Evolutionary conservation across 148 eudicot genomes (phyloP), one percentile per base, ranked within the genome.

Genomic region (Silene latifolia): DNA sequence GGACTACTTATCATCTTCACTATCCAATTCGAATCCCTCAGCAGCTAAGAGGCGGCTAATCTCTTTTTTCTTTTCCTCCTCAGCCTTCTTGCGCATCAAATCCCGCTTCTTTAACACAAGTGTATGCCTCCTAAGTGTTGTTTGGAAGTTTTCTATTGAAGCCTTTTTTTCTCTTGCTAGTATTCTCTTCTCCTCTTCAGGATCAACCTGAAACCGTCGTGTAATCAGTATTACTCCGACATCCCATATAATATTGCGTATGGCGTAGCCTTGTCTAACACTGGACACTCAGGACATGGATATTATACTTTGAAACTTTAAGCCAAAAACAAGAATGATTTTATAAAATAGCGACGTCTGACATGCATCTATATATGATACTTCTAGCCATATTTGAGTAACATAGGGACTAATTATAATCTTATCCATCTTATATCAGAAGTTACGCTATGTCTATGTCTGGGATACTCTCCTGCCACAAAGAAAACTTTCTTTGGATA

Each of bases 61-160:
- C 35, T 86, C 77, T 70, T 81, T 89, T 75, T 79, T 84, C 88
- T 86, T 89, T 3, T 92, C 97, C 81, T 94, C 97, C 54, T 89
- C 97, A 4, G 96, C 89, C 78, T 94, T 91, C 69, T 69, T 58
- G 27, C 97, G 76, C 92, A 87, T 87, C 65, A 94, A 39, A 79
- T 94, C 98, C 76, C 98, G 79, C 85, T 89, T 94, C 84, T 85
- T 88, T 47, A 94, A 76, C 71, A 94, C 93, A 58, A 94, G 98
- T 2, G 96, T 89, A 74, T 94, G 97, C 79, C 98, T 83, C 80
- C 76, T 88, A 51, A 94, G 83, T 21, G 97, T 94, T 23, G 74
- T 88, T 44, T 86, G 83, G 77, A 85, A 87, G 75, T 90, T 86
- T 82, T 92, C 98, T 48, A 83, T 69, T 0, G 93, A 90, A 24